Evolutionary conservation across 2,329 filamentous ascomycete genomes (phyloP).

Genomic region (Hymenoscyphus infarciens): DNA sequence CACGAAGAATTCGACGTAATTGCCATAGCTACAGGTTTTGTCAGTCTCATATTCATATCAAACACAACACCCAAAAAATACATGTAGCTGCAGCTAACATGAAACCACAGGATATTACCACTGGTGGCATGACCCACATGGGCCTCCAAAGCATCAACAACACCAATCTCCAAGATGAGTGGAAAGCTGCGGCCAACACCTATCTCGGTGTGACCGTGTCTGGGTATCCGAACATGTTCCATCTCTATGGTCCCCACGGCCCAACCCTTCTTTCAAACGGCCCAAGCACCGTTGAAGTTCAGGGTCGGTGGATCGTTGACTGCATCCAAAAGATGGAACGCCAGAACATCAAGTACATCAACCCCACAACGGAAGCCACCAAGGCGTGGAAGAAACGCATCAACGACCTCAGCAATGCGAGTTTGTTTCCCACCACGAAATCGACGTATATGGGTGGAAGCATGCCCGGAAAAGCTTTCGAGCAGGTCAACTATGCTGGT

Average conservation of each 20-base stretch:
- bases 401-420: no score
- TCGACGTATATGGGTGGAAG: no score
- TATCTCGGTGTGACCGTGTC: constrained; percentile 44
- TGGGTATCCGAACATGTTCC: constrained; percentile 50
- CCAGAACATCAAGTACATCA: no score
- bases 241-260: constrained; percentile 52
- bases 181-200: constrained; percentile 40
- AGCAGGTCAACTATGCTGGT: no score
- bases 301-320: constrained; percentile 54
- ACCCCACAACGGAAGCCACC: no score
- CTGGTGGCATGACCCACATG: constrained; percentile 44
- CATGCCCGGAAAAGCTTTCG: no score
- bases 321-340: constrained; percentile 49
- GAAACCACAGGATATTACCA: constrained; percentile 37
- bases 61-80: no score
- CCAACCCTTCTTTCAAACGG: constrained; percentile 55
- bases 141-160: constrained; percentile 42
- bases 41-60: no score
- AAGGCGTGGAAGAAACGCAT: no score
- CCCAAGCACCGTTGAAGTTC: constrained; percentile 50
- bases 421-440: no score
- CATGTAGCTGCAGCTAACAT: no score
- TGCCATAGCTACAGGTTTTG: constrained; percentile 37
- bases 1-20: constrained; percentile 32
- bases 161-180: constrained; percentile 41